Evolutionary conservation across 1,139 yeast genomes (phyloP).

Genomic region (Sugiyamaella novakii): DNA sequence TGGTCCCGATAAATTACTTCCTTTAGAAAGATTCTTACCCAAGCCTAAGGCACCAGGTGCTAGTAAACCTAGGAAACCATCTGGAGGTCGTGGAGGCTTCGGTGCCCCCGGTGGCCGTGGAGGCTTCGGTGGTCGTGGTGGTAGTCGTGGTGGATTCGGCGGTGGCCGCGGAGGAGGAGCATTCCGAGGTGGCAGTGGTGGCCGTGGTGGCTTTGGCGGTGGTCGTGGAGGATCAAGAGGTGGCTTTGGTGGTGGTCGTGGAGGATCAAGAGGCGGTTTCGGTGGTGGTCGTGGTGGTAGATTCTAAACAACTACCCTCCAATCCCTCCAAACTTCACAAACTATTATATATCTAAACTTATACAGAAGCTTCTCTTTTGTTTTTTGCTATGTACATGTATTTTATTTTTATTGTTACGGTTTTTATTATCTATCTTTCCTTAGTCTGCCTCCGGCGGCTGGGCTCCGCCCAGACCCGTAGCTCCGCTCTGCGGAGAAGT

Average conservation of each 20-base stretch:
- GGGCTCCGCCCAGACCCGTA: neutral
- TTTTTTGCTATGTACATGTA: constrained; percentile 17
- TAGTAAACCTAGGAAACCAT: constrained; percentile 67
- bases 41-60: constrained; percentile 82
- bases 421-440: neutral
- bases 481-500: too few species aligned
- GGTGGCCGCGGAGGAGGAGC: constrained; percentile 27
- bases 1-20: constrained; percentile 92
- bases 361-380: neutral
- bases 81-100: constrained; percentile 48
- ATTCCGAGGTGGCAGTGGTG: constrained; percentile 43
- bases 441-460: neutral
- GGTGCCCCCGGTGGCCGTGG: constrained; percentile 50
- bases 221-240: constrained; percentile 47
- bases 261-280: constrained; percentile 46
- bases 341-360: neutral
- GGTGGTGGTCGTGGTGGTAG: constrained; percentile 50
- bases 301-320: constrained; percentile 5
- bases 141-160: constrained; percentile 37
- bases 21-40: constrained; percentile 93
- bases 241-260: constrained; percentile 36
- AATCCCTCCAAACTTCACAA: neutral
- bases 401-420: constrained; percentile 19
- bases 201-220: constrained; percentile 39
- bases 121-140: constrained; percentile 50